phyloP scores from a whole-genome alignment of 2,329 filamentous ascomycete genomes.

The Malbranchea zuffiana region DNA sequence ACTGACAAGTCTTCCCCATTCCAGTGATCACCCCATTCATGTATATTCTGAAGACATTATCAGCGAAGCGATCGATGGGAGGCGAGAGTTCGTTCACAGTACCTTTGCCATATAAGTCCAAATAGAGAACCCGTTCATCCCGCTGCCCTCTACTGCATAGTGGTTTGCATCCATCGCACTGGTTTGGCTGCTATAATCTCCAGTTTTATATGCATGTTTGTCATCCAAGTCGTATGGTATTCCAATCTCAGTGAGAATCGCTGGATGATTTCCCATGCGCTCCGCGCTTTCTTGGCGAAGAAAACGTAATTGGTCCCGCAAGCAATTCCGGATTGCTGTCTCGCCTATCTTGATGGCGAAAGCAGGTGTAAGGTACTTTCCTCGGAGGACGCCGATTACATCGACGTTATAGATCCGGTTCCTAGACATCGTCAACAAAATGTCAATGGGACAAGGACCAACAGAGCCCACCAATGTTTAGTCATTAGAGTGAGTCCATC shows the following conservation, averaged over 20 bases:
- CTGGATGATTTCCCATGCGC: slow-evolving; percentile 77
- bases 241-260: slow-evolving; percentile 86
- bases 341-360: slow-evolving; percentile 91
- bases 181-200: slow-evolving; percentile 86
- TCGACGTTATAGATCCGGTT: slow-evolving; percentile 96
- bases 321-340: slow-evolving; percentile 84
- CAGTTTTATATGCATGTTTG: slow-evolving; percentile 87
- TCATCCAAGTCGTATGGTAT: slow-evolving; percentile 99
- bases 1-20: slow-evolving; percentile 96
- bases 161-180: slow-evolving; percentile 94
- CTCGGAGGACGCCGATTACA: slow-evolving; percentile 80
- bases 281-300: slow-evolving; percentile 81
- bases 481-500: slow-evolving; percentile 94
- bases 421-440: slow-evolving; percentile 27
- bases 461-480: slow-evolving; percentile 79
- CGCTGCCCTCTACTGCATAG: slow-evolving; percentile 75
- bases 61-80: background rate
- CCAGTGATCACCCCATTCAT: slow-evolving; percentile 86
- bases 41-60: slow-evolving; percentile 55
- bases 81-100: slow-evolving; percentile 21
- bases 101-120: slow-evolving; percentile 76
- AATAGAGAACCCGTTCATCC: slow-evolving; percentile 72
- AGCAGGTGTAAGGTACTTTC: slow-evolving; percentile 75
- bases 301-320: slow-evolving; percentile 73
- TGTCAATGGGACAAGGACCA: slow-evolving; percentile 13